Conservation (phyloP, 768 basidiomycete species). For the Trametes elegans region DNA sequence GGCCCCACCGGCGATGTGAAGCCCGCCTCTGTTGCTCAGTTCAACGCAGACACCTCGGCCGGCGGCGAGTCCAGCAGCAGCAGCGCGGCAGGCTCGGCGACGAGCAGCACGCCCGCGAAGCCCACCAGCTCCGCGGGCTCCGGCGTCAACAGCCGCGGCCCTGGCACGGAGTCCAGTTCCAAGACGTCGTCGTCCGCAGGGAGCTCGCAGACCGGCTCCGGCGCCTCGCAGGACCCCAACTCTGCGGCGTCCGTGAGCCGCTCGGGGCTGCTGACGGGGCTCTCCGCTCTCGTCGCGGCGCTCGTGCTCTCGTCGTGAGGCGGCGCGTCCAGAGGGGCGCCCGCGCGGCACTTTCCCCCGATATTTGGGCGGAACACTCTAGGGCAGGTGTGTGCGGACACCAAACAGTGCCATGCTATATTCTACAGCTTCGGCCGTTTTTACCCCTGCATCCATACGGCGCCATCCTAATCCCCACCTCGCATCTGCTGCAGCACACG, state of each 20-base stretch:
- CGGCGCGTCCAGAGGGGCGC: too few relatives aligned
- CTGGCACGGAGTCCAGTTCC: too few relatives aligned
- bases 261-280: conserved; percentile 1
- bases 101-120: too few relatives aligned
- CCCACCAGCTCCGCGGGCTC: too few relatives aligned
- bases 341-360: not conserved
- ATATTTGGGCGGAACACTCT: not conserved
- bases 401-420: conserved; percentile 8
- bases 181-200: conserved; percentile 2
- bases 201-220: not conserved
- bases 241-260: conserved; percentile 1
- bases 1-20: conserved; percentile 8
- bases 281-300: conserved; percentile 9
- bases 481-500: not conserved
- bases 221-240: not conserved
- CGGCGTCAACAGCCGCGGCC: not conserved
- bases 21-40: not conserved
- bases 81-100: not conserved
- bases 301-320: conserved; percentile 13
- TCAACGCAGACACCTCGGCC: too few relatives aligned
- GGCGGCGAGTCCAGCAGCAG: not conserved
- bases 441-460: not conserved
- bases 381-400: conserved; percentile 5
- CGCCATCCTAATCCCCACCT: conserved; percentile 4
- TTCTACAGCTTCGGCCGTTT: not conserved